Percentiles rank a stretch among this genome's conserved stretches.
Evolutionary conservation across 306 rosid species (phyloP).

Genomic region (Lagenaria siceraria): DNA sequence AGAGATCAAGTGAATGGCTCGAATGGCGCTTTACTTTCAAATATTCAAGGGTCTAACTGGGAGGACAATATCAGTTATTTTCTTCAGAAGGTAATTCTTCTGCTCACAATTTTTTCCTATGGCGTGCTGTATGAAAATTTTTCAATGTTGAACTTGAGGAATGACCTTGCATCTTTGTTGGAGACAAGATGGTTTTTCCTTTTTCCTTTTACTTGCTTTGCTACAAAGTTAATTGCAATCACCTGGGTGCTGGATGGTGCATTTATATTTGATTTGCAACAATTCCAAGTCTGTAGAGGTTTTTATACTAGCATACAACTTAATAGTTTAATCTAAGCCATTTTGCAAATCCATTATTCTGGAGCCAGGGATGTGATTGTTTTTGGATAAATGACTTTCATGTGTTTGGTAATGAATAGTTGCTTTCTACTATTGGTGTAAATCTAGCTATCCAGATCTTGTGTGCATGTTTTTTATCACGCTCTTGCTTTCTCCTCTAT

Average conservation of each 20-base stretch:
- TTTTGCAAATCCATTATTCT: not conserved
- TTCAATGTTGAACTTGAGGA: not conserved
- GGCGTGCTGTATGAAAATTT: not conserved
- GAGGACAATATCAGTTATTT: constrained; percentile 67
- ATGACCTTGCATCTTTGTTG: not conserved
- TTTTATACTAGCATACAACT: not conserved
- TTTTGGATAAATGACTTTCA: not conserved
- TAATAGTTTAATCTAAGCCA: not conserved
- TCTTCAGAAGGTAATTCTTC: constrained; percentile 60
- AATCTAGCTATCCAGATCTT: not conserved
- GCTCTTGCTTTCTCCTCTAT: constrained; percentile 13
- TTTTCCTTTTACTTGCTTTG: not conserved
- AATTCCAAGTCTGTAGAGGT: not conserved
- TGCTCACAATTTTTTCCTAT: not conserved
- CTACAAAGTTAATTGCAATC: not conserved
- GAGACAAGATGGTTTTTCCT: not conserved
- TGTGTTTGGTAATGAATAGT: not conserved
- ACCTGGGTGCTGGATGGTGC: not conserved
- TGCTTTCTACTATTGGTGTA: not conserved
- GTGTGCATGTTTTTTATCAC: constrained; percentile 8
- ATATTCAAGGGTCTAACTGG: constrained; percentile 25
- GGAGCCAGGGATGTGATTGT: not conserved
- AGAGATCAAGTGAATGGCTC: constrained; percentile 13
- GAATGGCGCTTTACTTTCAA: constrained; percentile 15
- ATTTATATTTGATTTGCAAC: constrained; percentile 10